Percentiles rank a stretch among this genome's conserved stretches.
Evolutionary conservation across 306 rosid species (phyloP).

Genomic region (Gleditsia sinensis): DNA sequence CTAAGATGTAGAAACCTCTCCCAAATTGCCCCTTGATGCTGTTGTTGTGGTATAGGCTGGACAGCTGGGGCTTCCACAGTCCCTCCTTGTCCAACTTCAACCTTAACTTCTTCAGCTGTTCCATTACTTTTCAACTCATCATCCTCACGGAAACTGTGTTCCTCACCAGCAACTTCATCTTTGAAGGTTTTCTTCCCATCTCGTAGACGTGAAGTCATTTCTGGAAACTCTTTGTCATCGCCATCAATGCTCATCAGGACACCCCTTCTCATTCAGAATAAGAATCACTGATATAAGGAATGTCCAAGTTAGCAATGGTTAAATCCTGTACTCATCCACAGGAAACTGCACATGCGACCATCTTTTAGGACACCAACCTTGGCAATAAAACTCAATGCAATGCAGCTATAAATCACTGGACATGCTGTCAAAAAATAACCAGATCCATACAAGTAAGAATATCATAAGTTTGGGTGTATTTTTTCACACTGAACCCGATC

Average conservation of each 20-base stretch:
- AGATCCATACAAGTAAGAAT: slow-evolving; percentile 28
- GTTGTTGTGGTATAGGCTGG: slow-evolving; percentile 52
- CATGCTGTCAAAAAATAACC: slow-evolving; percentile 5
- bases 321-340: slow-evolving; percentile 48
- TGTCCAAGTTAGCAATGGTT: slow-evolving; percentile 39
- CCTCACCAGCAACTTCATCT: slow-evolving; percentile 44
- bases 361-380: slow-evolving; percentile 30
- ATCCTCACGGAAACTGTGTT: slow-evolving; percentile 34
- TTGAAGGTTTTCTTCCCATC: slow-evolving; percentile 45
- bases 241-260: slow-evolving; percentile 62
- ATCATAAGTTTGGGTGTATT: neutral
- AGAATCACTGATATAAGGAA: slow-evolving; percentile 27
- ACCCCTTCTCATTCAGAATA: slow-evolving; percentile 51
- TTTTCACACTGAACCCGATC: slow-evolving; percentile 22
- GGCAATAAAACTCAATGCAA: slow-evolving; percentile 30
- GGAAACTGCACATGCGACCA: slow-evolving; percentile 38
- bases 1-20: slow-evolving; percentile 86
- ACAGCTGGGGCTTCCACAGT: slow-evolving; percentile 46
- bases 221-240: slow-evolving; percentile 44
- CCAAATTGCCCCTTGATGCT: slow-evolving; percentile 81
- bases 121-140: slow-evolving; percentile 56
- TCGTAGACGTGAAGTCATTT: slow-evolving; percentile 38
- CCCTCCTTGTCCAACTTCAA: slow-evolving; percentile 48
- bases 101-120: slow-evolving; percentile 47
- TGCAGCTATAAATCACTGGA: slow-evolving; percentile 40